phyloP scores from a whole-genome alignment of 257 asterid genomes.

The Capsicum rhomboideum region DNA sequence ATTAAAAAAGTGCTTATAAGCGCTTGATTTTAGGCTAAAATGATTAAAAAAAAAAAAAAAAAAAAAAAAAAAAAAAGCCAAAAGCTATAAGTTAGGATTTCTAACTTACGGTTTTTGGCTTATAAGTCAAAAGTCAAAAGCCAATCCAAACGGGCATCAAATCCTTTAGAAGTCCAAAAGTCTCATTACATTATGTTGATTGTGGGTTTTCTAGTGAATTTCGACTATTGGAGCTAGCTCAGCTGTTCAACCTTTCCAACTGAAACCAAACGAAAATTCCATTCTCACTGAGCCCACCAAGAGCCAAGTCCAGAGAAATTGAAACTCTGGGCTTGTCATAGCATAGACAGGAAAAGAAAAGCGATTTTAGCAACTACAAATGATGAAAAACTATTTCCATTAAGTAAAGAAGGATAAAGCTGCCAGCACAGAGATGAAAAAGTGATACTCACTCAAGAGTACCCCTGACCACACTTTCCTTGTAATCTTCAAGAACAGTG shows the following conservation, averaged over 20 bases:
- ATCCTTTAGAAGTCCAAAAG: no score
- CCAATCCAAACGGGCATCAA: no score
- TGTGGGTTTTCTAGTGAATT: not conserved
- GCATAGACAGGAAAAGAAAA: not conserved
- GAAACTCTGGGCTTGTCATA: not conserved
- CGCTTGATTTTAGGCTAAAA: no score
- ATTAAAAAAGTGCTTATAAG: no score
- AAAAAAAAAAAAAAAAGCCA: no score
- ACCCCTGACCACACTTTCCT: not conserved
- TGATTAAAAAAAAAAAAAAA: no score
- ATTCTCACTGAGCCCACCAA: not conserved
- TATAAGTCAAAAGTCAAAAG: no score
- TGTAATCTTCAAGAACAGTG: not conserved
- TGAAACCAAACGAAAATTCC: not conserved
- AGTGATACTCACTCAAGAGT: not conserved
- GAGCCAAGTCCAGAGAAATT: not conserved
- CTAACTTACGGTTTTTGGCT: no score
- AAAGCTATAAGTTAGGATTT: no score
- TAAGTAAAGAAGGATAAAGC: not conserved
- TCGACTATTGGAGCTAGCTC: not conserved
- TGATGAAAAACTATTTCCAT: not conserved
- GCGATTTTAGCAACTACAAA: not conserved
- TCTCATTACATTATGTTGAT: no score
- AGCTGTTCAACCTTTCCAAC: not conserved
- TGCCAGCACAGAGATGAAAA: not conserved